Evolutionary conservation across 2,329 filamentous ascomycete genomes (phyloP).

Genomic region (Bipolaris victoriae): DNA sequence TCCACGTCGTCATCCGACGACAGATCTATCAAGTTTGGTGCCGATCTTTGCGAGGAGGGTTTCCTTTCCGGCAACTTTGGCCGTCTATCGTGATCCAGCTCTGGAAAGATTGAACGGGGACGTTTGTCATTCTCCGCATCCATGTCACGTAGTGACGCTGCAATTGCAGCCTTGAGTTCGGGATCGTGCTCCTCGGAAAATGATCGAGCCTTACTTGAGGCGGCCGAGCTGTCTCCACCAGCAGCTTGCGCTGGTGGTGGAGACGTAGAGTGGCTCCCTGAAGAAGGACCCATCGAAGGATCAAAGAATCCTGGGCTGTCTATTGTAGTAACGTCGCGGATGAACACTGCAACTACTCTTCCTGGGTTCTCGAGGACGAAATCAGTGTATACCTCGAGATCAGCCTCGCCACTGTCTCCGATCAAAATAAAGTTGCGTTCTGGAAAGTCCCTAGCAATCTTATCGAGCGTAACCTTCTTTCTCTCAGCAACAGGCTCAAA

Average conservation of each 20-base stretch:
- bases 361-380: constrained; percentile 84
- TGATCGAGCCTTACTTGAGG: constrained; percentile 22
- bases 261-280: constrained; percentile 39
- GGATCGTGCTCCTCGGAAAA: constrained; percentile 54
- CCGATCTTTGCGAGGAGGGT: constrained; percentile 27
- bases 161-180: constrained; percentile 56
- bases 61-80: constrained; percentile 48
- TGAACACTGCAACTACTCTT: constrained; percentile 85
- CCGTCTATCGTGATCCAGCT: constrained; percentile 47
- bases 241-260: constrained; percentile 27
- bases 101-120: constrained; percentile 40
- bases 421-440: constrained; percentile 87
- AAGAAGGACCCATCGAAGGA: constrained; percentile 55
- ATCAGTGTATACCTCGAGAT: constrained; percentile 96
- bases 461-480: constrained; percentile 86
- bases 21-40: constrained; percentile 56
- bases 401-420: constrained; percentile 94
- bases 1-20: constrained; percentile 51
- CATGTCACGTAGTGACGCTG: constrained; percentile 55
- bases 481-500: constrained; percentile 96
- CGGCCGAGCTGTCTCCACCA: constrained; percentile 14
- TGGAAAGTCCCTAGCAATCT: constrained; percentile 87
- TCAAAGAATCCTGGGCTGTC: constrained; percentile 80
- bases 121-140: constrained; percentile 50
- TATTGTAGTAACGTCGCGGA: constrained; percentile 90